Evolutionary conservation across 1,284 basidiomycete species (phyloP), one percentile per base, ranked within the genome.

Genomic region (Rhodotorula sp.): DNA sequence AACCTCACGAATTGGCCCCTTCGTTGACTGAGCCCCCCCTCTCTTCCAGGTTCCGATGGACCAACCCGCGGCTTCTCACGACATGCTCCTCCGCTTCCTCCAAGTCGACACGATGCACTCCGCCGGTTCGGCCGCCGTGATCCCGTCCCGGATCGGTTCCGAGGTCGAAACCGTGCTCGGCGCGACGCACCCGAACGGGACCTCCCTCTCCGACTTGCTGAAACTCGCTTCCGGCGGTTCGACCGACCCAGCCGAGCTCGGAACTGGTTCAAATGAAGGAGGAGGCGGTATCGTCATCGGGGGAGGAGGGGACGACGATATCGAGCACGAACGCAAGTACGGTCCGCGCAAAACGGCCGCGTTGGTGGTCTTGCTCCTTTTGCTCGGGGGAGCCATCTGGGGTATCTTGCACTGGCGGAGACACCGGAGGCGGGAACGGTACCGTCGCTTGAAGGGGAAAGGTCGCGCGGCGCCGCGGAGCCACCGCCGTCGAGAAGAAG

Each of bases 51-150:
- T 90, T 29, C 92, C 92, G 3, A 96, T 88, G 80, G 96, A 99
- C 81, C 84, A 90, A 21, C 96, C 95, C 0, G 86, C 92, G 67
- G 88, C 90, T 46, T 86, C 93, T 7, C 94, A 98, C 81, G 96
- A 99, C 82, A 98, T 99, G 97, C 96, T 99, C 78, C 88, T 95
- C 63, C 91, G 94, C 21, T 97, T 97, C 84, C 93, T 97, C 89
- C 88, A 87, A 60, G 88, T 96, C 70, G 90, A 98, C 83, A 91
- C 94, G 77, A 87, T 89, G 43, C 85, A 87, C 7, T 86, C 97
- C 64, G 85, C 89, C 5, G 93, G 82, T 14, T 90, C 69, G 85
- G 90, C 73, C 87, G 91, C 49, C 87, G 89, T 43, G 81, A 83
- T 79, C 87, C 90, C 91, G 14, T 92, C 90, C 72, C 86, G 86